Evolutionary conservation across 306 rosid species (phyloP).

Genomic region (Vigna nakashimae): DNA sequence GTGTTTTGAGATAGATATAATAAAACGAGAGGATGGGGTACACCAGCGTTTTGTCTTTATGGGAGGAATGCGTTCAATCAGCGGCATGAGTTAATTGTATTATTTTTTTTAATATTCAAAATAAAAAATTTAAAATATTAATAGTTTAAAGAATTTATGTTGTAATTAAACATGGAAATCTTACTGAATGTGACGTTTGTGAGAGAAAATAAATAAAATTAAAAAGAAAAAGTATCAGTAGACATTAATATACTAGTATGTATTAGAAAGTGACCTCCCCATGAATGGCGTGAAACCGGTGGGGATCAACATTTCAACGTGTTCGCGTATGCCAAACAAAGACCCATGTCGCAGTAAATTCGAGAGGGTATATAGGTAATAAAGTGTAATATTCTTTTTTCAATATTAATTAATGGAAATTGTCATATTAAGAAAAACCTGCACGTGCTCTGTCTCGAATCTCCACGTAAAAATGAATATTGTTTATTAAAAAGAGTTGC

Average conservation of each 20-base stretch:
- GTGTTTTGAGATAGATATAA: constrained; percentile 10
- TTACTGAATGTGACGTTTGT: background rate
- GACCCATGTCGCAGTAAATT: background rate
- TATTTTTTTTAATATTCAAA: too few relatives aligned
- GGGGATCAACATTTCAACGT: background rate
- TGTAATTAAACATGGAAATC: background rate
- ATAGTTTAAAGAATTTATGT: too few relatives aligned
- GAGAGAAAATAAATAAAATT: background rate
- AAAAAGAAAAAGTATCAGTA: background rate
- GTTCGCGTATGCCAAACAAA: constrained; percentile 1
- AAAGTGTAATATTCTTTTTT: too few relatives aligned
- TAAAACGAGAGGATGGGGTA: background rate
- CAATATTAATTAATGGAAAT: background rate
- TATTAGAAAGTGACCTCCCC: constrained; percentile 20
- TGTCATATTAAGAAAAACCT: background rate
- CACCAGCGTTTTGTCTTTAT: background rate
- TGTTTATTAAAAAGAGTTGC: too few relatives aligned
- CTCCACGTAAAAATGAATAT: background rate
- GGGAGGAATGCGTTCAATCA: background rate
- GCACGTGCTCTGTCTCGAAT: background rate
- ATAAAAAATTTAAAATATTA: too few relatives aligned
- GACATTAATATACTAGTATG: background rate
- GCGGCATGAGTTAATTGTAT: background rate
- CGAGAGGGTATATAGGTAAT: background rate
- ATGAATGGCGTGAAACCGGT: constrained; percentile 38